Percentiles rank a stretch among this genome's conserved stretches.
Conservation (phyloP, 441 rosid genomes). For the Sinapis alba region DNA sequence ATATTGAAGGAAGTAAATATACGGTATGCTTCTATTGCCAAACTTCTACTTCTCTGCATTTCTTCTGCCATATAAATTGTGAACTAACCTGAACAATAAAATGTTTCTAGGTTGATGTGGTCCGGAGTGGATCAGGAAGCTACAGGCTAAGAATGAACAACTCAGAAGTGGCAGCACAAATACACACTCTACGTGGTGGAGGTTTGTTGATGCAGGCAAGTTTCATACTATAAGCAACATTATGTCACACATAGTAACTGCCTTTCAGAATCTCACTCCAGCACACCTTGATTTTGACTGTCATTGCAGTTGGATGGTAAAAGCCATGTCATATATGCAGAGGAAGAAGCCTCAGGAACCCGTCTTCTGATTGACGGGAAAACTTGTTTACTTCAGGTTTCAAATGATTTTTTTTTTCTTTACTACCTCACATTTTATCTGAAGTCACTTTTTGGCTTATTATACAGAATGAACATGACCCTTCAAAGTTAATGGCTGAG, state of each 20-base stretch:
- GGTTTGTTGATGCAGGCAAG: constrained; percentile 99
- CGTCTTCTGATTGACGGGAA: constrained; percentile 99
- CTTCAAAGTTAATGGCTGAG: constrained; percentile 95
- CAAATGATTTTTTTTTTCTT: not conserved
- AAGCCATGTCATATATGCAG: constrained; percentile 99
- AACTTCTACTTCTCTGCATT: not conserved
- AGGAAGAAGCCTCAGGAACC: constrained; percentile 99
- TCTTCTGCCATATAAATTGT: constrained; percentile 22
- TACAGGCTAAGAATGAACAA: constrained; percentile 84
- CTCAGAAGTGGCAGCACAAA: constrained; percentile 92
- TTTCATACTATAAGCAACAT: constrained; percentile 15
- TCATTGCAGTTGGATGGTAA: constrained; percentile 90
- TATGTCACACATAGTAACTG: not conserved
- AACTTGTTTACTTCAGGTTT: constrained; percentile 95
- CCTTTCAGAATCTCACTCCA: constrained; percentile 16
- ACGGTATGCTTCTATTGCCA: constrained; percentile 49
- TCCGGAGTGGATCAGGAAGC: constrained; percentile 96
- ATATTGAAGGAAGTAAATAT: constrained; percentile 99
- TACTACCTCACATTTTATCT: constrained; percentile 2
- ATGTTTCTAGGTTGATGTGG: constrained; percentile 80
- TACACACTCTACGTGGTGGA: constrained; percentile 98
- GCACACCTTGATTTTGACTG: not conserved
- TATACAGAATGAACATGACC: constrained; percentile 98
- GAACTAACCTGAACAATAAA: too few species aligned
- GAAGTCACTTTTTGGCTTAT: constrained; percentile 30